Base-by-base conservation (phyloP, 352 stramenopile genomes). In the Phytophthora melonis region DNA sequence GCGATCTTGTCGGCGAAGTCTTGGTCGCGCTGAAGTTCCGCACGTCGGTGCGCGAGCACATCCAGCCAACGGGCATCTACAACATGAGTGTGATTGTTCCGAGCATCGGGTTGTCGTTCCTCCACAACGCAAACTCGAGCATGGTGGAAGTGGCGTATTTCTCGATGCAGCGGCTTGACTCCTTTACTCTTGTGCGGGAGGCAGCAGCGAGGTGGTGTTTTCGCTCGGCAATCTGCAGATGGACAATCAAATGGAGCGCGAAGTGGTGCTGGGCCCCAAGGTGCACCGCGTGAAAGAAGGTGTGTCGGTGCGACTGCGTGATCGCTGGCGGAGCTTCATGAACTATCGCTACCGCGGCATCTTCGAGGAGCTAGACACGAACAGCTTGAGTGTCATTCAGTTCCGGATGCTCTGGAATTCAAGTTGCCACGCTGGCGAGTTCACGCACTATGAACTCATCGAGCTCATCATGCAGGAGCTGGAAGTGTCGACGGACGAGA, bases 191-290 rank as follows among this genome's bases (percentile, higher is more conserved):
- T 83, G 86, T 50, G 86, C 89, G 2, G 88, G 86, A 36, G 80
- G 86, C n/a, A 95, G 86, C 69, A 96, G 87, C 43, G 90, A 97
- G 53, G 77, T 96, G 27, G 79, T 91, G 0, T 91, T 94, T 60
- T 93, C 88, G 16, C 71, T 97, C 16, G 90, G 90, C 3, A 97
- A 97, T 36, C 27, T 96, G 34, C 90, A 97, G 58, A 95, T 97
- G 88, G 90, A 97, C 72, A 96, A 97, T 54, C 90, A 97, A 75
- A 97, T 97, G 88, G 90, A 97, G 58, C 73, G 78, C 18, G 89
- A 95, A 56, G 90, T 97, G 39, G 86, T 97, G 41, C 68, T 97
- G 4, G 88, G 89, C 0, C 89, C 90, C 1, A 94, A 95, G 19
- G 86, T 95, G 11, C 86, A 95, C 54, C 87, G 82, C 16, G 87